A percentile compares a stretch with the other conserved stretches of the same genome.
Evolutionary conservation across 2,329 filamentous ascomycete genomes (phyloP).

Genomic region (Nemania diffusa): DNA sequence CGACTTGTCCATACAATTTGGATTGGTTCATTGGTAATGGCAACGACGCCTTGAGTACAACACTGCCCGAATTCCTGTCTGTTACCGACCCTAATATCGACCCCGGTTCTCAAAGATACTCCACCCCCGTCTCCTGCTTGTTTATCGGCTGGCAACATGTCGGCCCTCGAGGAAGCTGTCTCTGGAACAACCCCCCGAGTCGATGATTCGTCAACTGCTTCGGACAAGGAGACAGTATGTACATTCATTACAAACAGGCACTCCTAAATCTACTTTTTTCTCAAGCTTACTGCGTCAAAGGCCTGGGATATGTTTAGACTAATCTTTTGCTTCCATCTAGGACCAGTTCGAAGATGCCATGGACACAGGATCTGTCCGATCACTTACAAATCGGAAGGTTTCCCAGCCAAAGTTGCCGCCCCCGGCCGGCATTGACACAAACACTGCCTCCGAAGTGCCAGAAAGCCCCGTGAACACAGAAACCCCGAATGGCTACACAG

Average conservation of each 20-base stretch:
- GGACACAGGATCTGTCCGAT: slow-evolving; percentile 72
- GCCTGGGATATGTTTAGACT: slow-evolving; percentile 24
- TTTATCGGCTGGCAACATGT: slow-evolving; percentile 43
- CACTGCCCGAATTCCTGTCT: slow-evolving; percentile 17
- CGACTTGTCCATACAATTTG: slow-evolving; percentile 9
- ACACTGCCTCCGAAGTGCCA: slow-evolving; percentile 35
- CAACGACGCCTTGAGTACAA: slow-evolving; percentile 27
- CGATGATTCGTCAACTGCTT: slow-evolving; percentile 47
- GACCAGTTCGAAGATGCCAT: slow-evolving; percentile 87
- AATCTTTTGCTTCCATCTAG: slow-evolving; percentile 53
- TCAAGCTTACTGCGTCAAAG: slow-evolving; percentile 29
- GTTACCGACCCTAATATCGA: neutral
- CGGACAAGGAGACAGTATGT: slow-evolving; percentile 55
- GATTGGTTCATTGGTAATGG: slow-evolving; percentile 28
- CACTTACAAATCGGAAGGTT: slow-evolving; percentile 64
- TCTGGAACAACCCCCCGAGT: slow-evolving; percentile 40
- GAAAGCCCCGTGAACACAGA: slow-evolving; percentile 40
- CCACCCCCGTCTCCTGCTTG: slow-evolving; percentile 15
- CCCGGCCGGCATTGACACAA: slow-evolving; percentile 44
- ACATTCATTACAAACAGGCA: slow-evolving; percentile 26
- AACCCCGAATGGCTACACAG: slow-evolving; percentile 39
- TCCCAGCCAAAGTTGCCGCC: slow-evolving; percentile 51
- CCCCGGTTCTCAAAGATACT: slow-evolving; percentile 9
- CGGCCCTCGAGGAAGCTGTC: slow-evolving; percentile 46
- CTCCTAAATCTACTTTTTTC: slow-evolving; percentile 9